These are phyloP conservation scores for Coelastrella sp. DNA, from an alignment of 139 green algal genomes.

Conservation along the genomic window DNA sequence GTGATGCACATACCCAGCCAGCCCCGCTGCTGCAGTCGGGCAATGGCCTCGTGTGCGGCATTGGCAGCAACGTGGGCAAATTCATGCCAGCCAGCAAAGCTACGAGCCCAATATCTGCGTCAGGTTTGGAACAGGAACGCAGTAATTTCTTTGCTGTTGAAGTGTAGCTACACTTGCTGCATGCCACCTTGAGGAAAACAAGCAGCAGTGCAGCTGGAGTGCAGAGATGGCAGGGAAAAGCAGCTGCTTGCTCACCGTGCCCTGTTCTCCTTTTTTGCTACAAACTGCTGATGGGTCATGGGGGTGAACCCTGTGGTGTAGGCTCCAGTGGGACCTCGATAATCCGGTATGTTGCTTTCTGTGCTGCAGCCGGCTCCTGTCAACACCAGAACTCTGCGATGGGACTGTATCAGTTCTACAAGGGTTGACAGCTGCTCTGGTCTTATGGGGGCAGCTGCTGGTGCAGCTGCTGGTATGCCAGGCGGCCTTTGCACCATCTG, in stretches of 20 bases:
- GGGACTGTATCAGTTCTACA: slow-evolving; percentile 55
- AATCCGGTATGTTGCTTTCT: slow-evolving; percentile 93
- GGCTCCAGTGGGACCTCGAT: slow-evolving; percentile 86
- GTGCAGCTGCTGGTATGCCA: slow-evolving; percentile 39
- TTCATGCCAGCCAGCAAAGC: slow-evolving; percentile 85
- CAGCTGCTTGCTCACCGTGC: slow-evolving; percentile 15
- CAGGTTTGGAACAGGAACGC: background rate
- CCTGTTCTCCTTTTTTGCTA: slow-evolving; percentile 66
- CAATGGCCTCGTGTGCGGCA: slow-evolving; percentile 74
- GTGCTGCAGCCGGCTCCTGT: slow-evolving; percentile 79
- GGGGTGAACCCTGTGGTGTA: slow-evolving; percentile 96
- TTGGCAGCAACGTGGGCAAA: slow-evolving; percentile 81
- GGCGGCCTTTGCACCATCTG: slow-evolving; percentile 9
- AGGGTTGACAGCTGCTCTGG: slow-evolving; percentile 61
- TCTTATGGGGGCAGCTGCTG: slow-evolving; percentile 48
- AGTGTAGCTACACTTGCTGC: too few relatives aligned
- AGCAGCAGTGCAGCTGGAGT: background rate
- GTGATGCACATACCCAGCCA: slow-evolving; percentile 86
- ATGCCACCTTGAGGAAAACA: too few relatives aligned
- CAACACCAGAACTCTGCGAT: slow-evolving; percentile 42
- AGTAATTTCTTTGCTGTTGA: background rate
- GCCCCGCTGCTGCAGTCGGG: slow-evolving; percentile 69
- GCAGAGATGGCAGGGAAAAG: too few relatives aligned
- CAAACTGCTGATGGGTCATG: slow-evolving; percentile 97
- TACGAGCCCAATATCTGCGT: slow-evolving; percentile 91